Evolutionary conservation across 2,329 filamentous ascomycete genomes (phyloP).

Genomic region (Penicillium sp.): DNA sequence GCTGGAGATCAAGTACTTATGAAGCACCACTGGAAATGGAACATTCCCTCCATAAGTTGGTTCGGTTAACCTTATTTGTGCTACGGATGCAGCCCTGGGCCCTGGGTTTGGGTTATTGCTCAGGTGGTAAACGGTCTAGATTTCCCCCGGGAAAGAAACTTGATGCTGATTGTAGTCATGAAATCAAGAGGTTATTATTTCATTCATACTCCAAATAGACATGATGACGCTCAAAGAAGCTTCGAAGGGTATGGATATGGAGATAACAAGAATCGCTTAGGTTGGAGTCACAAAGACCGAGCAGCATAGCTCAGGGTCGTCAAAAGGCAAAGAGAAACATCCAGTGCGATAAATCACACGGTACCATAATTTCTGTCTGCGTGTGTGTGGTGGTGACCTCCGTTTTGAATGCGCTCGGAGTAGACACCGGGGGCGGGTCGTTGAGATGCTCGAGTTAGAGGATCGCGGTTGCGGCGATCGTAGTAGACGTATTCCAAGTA

Average conservation of each 20-base stretch:
- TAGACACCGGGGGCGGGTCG: constrained; percentile 41
- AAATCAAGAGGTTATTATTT: background rate
- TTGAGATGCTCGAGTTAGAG: constrained; percentile 20
- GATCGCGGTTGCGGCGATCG: constrained; percentile 55
- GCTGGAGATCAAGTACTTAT: too few relatives aligned
- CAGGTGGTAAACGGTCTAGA: too few relatives aligned
- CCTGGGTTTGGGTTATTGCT: too few relatives aligned
- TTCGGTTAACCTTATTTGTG: too few relatives aligned
- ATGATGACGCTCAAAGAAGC: background rate
- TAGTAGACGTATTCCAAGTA: constrained; percentile 84
- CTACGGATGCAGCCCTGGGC: too few relatives aligned
- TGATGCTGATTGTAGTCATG: too few relatives aligned
- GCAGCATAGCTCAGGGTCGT: background rate
- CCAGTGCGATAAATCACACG: constrained; percentile 5
- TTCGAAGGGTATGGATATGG: constrained; percentile 3
- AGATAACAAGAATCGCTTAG: background rate
- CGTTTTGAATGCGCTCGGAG: constrained; percentile 43
- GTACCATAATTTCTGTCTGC: constrained; percentile 28
- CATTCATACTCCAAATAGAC: background rate
- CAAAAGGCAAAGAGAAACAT: background rate
- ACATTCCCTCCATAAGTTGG: too few relatives aligned
- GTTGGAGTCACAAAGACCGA: background rate
- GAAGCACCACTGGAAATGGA: too few relatives aligned
- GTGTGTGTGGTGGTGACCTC: constrained; percentile 25
- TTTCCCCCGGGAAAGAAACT: too few relatives aligned